Evolutionary conservation across 345 rosid species (phyloP).

Genomic region (Salix purpurea): DNA sequence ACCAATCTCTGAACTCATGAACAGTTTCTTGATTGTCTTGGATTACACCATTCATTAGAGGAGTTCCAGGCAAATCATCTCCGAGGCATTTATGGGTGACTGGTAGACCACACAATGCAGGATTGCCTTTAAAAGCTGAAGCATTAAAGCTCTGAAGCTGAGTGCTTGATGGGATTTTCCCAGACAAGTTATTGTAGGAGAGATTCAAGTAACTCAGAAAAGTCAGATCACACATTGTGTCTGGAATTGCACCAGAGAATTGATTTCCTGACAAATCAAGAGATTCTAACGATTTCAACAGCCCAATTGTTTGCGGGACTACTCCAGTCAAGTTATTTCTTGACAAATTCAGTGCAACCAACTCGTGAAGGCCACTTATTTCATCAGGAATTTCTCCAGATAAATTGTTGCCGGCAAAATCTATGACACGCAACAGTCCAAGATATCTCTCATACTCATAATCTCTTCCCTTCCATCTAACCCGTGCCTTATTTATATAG

Average conservation of each 20-base stretch:
- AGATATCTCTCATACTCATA: not conserved
- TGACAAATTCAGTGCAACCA: slow-evolving; percentile 16
- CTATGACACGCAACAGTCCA: slow-evolving; percentile 5
- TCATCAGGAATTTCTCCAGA: slow-evolving; percentile 12
- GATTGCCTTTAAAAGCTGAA: slow-evolving; percentile 1
- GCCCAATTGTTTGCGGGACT: slow-evolving; percentile 9
- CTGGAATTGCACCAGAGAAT: slow-evolving; percentile 11
- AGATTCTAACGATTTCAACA: slow-evolving; percentile 2
- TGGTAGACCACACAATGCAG: not conserved
- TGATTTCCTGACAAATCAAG: slow-evolving; percentile 15
- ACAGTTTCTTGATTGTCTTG: not conserved
- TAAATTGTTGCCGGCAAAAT: slow-evolving; percentile 14
- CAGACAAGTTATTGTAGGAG: slow-evolving; percentile 18
- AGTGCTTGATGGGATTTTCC: slow-evolving; percentile 15
- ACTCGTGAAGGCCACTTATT: not conserved
- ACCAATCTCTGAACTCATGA: not conserved
- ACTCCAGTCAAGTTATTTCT: slow-evolving; percentile 11
- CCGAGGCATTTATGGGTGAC: not conserved
- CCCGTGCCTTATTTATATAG: not conserved
- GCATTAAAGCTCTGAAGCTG: slow-evolving; percentile 11
- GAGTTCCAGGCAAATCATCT: not conserved
- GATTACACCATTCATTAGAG: not conserved
- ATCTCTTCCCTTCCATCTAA: slow-evolving; percentile 13
- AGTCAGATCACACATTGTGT: not conserved
- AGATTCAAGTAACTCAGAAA: slow-evolving; percentile 8